phyloP scores from a whole-genome alignment of 2,329 filamentous ascomycete species.

The Hymenoscyphus linearis region DNA sequence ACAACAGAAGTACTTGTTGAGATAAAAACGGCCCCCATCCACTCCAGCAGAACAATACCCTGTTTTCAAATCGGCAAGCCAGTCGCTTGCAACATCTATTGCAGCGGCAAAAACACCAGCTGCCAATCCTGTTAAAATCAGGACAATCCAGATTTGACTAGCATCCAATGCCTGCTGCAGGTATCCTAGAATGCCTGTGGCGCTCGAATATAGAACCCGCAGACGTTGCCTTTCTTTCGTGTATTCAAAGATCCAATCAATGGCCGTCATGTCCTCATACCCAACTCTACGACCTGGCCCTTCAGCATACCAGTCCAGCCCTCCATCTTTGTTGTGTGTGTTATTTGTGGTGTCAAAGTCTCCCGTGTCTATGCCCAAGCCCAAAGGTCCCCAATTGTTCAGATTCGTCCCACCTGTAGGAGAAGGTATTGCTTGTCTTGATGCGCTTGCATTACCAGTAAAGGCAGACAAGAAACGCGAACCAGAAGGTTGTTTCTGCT shows the following conservation, averaged over 20 bases:
- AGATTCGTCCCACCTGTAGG: conserved; percentile 21
- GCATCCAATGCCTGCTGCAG: conserved; percentile 70
- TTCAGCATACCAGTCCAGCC: conserved; percentile 81
- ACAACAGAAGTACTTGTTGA: conserved; percentile 90
- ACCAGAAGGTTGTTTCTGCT: conserved; percentile 40
- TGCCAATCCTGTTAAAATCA: conserved; percentile 78
- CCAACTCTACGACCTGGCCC: conserved; percentile 84
- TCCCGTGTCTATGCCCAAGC: conserved; percentile 14
- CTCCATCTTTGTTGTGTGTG: conserved; percentile 40
- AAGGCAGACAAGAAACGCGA: conserved; percentile 27
- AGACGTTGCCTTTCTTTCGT: conserved; percentile 89
- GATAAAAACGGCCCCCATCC: conserved; percentile 82
- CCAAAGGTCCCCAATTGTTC: conserved; percentile 12
- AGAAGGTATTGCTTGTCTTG: conserved; percentile 23
- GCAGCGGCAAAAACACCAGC: conserved; percentile 80
- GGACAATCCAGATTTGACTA: conserved; percentile 85
- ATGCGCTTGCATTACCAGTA: conserved; percentile 18
- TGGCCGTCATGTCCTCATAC: conserved; percentile 94
- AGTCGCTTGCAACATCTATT: conserved; percentile 87
- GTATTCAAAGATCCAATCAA: conserved; percentile 99
- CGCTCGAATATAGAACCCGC: conserved; percentile 66
- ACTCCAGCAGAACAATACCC: conserved; percentile 75
- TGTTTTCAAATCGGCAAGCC: conserved; percentile 87
- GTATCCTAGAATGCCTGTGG: conserved; percentile 67
- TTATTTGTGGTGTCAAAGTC: conserved; percentile 13